Evolutionary conservation across 345 rosid genomes (phyloP).

Genomic region (Eucalyptus curtisii): DNA sequence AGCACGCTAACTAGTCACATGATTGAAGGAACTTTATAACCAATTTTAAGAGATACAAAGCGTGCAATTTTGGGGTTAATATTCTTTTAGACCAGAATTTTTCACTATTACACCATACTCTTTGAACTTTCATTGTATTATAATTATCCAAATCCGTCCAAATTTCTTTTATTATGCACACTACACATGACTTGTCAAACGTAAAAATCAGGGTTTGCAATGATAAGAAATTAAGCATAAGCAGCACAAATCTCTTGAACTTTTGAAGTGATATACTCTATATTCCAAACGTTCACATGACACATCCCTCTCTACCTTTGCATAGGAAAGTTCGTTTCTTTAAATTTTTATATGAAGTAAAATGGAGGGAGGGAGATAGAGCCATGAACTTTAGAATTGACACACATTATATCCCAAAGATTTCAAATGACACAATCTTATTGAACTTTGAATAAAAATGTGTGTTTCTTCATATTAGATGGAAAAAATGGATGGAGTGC

Average conservation of each 20-base stretch:
- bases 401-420: neutral
- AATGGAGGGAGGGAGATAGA: neutral
- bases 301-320: neutral
- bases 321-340: neutral
- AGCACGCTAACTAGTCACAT: neutral
- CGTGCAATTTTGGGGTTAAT: neutral
- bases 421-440: neutral
- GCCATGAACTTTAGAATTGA: neutral
- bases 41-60: neutral
- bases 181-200: neutral
- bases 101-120: neutral
- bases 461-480: neutral
- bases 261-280: neutral
- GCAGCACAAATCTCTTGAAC: neutral
- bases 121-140: neutral
- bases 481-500: neutral
- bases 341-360: neutral
- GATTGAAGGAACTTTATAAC: neutral
- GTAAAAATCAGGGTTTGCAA: neutral
- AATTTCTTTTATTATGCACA: neutral
- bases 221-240: neutral
- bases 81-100: neutral
- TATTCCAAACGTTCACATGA: neutral
- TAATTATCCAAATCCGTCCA: neutral
- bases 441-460: neutral